Conservation (phyloP, 139 green algal genomes). For the Marvania coccoides region DNA sequence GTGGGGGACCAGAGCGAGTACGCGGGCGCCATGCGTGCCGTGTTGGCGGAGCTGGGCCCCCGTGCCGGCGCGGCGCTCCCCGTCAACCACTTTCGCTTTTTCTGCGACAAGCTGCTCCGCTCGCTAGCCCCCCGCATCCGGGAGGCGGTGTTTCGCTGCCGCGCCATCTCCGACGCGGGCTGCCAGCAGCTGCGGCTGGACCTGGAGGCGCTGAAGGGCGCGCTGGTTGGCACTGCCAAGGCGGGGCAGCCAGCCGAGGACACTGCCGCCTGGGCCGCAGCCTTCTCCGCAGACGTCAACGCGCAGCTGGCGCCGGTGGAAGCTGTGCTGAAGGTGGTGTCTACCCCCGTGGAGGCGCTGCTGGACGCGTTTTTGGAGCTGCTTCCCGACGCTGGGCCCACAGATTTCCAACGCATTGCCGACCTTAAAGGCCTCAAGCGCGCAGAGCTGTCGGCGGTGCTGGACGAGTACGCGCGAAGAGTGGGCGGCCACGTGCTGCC, state of each 20-base stretch:
- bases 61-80: conserved; percentile 35
- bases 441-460: neutral
- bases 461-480: neutral
- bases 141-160: conserved; percentile 51
- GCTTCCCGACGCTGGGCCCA: conserved; percentile 38
- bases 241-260: neutral
- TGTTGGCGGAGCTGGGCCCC: conserved; percentile 49
- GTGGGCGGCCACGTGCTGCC: too few relatives aligned
- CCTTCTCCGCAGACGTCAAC: conserved; percentile 21
- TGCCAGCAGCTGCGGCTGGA: conserved; percentile 73
- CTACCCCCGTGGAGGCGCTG: conserved; percentile 53
- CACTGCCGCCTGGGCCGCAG: neutral
- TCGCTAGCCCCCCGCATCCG: conserved; percentile 78
- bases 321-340: conserved; percentile 75
- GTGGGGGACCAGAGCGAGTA: conserved; percentile 86
- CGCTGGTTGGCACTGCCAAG: conserved; percentile 10
- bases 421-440: conserved; percentile 56
- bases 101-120: conserved; percentile 89
- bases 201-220: conserved; percentile 52
- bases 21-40: conserved; percentile 45
- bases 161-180: conserved; percentile 36
- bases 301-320: conserved; percentile 56
- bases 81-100: conserved; percentile 76
- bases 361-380: conserved; percentile 70
- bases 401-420: conserved; percentile 61